A percentile compares a stretch with the other conserved stretches of the same genome.
Conservation (phyloP, 768 basidiomycete genomes). For the Russula abietina region DNA sequence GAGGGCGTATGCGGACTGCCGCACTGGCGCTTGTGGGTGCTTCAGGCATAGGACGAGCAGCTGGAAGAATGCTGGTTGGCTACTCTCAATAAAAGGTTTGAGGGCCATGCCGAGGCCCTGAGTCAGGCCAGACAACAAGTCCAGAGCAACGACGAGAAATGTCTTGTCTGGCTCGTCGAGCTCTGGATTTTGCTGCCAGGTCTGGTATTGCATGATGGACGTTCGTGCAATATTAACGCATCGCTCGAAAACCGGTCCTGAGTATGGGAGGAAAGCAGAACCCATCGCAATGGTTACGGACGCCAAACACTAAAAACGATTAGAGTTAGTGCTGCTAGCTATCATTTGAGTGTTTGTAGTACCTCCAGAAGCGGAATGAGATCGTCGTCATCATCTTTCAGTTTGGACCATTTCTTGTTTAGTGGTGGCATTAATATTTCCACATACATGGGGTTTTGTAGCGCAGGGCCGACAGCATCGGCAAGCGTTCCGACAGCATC, state of each 20-base stretch:
- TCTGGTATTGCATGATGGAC: constrained; percentile 79
- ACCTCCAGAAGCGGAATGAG: constrained; percentile 95
- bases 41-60: constrained; percentile 86
- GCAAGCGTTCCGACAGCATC: constrained; percentile 99
- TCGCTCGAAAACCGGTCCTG: constrained; percentile 86
- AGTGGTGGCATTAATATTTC: constrained; percentile 97
- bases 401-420: constrained; percentile 80
- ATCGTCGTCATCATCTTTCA: constrained; percentile 88
- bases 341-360: constrained; percentile 23
- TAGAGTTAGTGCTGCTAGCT: background rate
- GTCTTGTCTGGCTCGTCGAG: constrained; percentile 94
- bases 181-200: constrained; percentile 82
- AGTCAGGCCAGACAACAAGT: constrained; percentile 90
- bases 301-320: constrained; percentile 73
- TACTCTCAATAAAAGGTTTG: constrained; percentile 60
- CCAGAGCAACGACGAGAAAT: constrained; percentile 97
- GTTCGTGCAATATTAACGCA: constrained; percentile 81
- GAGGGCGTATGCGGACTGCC: constrained; percentile 96
- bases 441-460: constrained; percentile 81
- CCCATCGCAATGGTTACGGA: constrained; percentile 97
- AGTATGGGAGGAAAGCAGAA: constrained; percentile 79
- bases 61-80: constrained; percentile 71
- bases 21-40: constrained; percentile 91
- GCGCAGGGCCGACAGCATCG: constrained; percentile 86
- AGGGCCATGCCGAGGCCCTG: constrained; percentile 84